A percentile compares a stretch with the other conserved stretches of the same genome.
phyloP scores from a whole-genome alignment of 345 rosid genomes.

The Hibiscus syriacus region DNA sequence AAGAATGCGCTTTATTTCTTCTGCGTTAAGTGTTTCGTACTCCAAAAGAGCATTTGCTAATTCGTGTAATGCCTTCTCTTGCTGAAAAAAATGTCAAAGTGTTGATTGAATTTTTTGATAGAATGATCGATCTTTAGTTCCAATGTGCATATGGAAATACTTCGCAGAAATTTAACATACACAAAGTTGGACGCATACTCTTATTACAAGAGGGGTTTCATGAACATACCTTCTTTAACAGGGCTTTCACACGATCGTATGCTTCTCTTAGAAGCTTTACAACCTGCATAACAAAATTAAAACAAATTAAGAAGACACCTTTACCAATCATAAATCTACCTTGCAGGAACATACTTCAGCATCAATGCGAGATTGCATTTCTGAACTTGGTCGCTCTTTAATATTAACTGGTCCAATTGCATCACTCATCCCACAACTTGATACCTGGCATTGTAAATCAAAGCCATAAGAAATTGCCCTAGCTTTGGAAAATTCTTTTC shows the following conservation, averaged over 20 bases:
- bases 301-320: too few relatives aligned
- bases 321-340: too few relatives aligned
- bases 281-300: background rate
- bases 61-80: slow-evolving; percentile 91
- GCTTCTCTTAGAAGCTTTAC: too few relatives aligned
- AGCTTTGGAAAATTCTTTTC: background rate
- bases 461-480: background rate
- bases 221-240: too few relatives aligned
- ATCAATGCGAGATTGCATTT: slow-evolving; percentile 89
- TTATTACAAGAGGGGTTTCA: too few relatives aligned
- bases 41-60: slow-evolving; percentile 86
- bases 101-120: background rate
- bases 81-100: slow-evolving; percentile 36
- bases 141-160: background rate
- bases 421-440: slow-evolving; percentile 1
- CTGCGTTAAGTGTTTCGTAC: slow-evolving; percentile 74
- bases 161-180: background rate
- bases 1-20: slow-evolving; percentile 78
- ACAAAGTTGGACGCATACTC: background rate
- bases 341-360: slow-evolving; percentile 57
- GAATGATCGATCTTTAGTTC: background rate
- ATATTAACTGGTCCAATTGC: slow-evolving; percentile 69
- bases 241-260: too few relatives aligned
- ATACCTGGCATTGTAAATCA: background rate
- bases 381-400: slow-evolving; percentile 89